phyloP scores from a whole-genome alignment of 2,329 filamentous ascomycete genomes.

The Colletotrichum sp. region DNA sequence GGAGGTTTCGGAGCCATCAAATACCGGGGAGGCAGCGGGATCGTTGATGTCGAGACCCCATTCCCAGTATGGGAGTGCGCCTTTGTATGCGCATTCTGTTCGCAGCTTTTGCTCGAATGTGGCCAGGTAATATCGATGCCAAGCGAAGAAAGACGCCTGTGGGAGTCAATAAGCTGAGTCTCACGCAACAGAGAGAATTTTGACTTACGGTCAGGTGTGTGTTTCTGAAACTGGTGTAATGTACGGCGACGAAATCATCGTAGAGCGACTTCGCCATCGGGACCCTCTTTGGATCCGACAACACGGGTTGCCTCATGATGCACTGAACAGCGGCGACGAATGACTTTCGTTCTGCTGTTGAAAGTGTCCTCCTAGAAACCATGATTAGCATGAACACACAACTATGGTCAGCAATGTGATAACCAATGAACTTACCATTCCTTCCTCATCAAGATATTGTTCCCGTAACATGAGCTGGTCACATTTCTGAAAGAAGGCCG shows the following conservation, averaged over 20 bases:
- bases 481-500: neutral
- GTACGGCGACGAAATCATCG: conserved; percentile 26
- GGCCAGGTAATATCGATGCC: conserved; percentile 20
- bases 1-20: conserved; percentile 42
- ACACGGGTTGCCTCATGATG: conserved; percentile 25
- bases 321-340: conserved; percentile 32
- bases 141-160: conserved; percentile 19
- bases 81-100: conserved; percentile 19
- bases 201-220: conserved; percentile 14
- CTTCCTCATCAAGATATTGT: neutral
- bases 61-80: conserved; percentile 24
- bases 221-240: conserved; percentile 8
- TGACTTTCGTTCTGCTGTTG: conserved; percentile 22
- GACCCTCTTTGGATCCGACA: neutral
- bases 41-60: conserved; percentile 25
- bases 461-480: neutral
- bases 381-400: no score
- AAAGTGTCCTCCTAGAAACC: conserved; percentile 21
- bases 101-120: conserved; percentile 20
- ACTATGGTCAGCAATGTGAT: accelerated
- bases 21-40: conserved; percentile 38
- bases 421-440: neutral
- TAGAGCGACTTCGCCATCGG: conserved; percentile 24
- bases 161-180: no score
- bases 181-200: accelerated